These are phyloP conservation scores for Pythium oligandrum DNA, from an alignment of 352 stramenopile genomes.

Conservation along the genomic window DNA sequence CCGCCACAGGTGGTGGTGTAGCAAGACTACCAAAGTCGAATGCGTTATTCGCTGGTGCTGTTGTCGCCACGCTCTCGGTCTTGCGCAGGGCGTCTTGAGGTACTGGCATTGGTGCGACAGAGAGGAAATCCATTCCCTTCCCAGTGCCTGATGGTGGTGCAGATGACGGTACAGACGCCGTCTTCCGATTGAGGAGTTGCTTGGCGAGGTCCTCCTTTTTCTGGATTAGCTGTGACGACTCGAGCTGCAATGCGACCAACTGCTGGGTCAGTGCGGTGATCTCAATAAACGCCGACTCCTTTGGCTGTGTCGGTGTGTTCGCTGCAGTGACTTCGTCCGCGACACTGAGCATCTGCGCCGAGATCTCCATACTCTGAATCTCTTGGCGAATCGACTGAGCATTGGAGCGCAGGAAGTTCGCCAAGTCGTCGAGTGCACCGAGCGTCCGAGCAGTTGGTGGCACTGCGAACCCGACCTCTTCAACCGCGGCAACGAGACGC, in stretches of 20 bases:
- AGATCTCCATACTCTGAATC: constrained; percentile 66
- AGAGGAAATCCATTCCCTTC: too few relatives aligned
- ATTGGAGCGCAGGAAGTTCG: constrained; percentile 42
- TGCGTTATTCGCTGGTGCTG: neutral
- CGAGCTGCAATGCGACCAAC: constrained; percentile 37
- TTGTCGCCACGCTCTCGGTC: constrained; percentile 2
- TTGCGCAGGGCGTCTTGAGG: constrained; percentile 2
- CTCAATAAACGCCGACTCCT: constrained; percentile 22
- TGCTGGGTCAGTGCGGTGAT: constrained; percentile 38
- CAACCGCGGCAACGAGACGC: constrained; percentile 33
- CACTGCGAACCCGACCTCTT: constrained; percentile 45
- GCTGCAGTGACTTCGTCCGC: constrained; percentile 28
- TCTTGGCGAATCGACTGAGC: constrained; percentile 51
- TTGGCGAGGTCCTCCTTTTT: constrained; percentile 16
- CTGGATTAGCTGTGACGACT: constrained; percentile 25
- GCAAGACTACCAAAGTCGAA: neutral
- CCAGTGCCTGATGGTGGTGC: too few relatives aligned
- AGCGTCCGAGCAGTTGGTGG: constrained; percentile 32
- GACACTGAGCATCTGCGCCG: constrained; percentile 50
- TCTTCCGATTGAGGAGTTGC: too few relatives aligned
- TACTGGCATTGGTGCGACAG: neutral
- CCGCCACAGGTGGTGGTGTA: neutral
- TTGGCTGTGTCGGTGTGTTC: constrained; percentile 5
- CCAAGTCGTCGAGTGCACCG: constrained; percentile 53
- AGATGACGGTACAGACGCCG: too few relatives aligned